phyloP scores from a whole-genome alignment of 2,329 filamentous ascomycete genomes.

The Fusarium nanum region DNA sequence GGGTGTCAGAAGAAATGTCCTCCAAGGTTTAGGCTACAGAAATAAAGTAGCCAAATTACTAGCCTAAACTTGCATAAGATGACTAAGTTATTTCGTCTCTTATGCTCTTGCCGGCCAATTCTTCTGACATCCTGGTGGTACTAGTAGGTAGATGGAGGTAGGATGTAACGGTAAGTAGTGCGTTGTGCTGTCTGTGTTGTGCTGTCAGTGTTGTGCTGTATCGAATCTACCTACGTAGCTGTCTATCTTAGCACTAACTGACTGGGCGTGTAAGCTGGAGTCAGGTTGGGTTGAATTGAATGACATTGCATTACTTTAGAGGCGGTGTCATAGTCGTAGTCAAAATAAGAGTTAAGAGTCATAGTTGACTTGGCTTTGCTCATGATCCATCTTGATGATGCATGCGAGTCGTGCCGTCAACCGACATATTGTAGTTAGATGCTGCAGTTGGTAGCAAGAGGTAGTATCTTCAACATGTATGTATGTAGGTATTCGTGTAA shows the following conservation, averaged over 20 bases:
- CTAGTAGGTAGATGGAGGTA: not conserved
- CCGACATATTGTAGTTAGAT: not conserved
- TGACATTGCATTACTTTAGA: not conserved
- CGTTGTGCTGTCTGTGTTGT: constrained; percentile 6
- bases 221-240: not conserved
- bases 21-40: too few relatives aligned
- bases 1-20: too few relatives aligned
- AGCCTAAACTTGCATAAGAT: too few relatives aligned
- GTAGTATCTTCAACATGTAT: not conserved
- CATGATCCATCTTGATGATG: not conserved
- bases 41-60: too few relatives aligned
- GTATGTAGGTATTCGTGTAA: not conserved
- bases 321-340: constrained; percentile 3
- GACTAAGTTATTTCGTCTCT: too few relatives aligned
- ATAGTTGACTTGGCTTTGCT: not conserved
- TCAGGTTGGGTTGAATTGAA: not conserved
- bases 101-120: too few relatives aligned
- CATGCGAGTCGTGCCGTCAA: not conserved
- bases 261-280: not conserved
- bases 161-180: constrained; percentile 1
- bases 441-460: not conserved
- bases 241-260: not conserved
- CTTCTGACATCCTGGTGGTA: too few relatives aligned
- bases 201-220: not conserved
- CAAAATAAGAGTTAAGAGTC: not conserved